phyloP scores from a whole-genome alignment of 2,329 filamentous ascomycete species.

The Claviceps sp. region DNA sequence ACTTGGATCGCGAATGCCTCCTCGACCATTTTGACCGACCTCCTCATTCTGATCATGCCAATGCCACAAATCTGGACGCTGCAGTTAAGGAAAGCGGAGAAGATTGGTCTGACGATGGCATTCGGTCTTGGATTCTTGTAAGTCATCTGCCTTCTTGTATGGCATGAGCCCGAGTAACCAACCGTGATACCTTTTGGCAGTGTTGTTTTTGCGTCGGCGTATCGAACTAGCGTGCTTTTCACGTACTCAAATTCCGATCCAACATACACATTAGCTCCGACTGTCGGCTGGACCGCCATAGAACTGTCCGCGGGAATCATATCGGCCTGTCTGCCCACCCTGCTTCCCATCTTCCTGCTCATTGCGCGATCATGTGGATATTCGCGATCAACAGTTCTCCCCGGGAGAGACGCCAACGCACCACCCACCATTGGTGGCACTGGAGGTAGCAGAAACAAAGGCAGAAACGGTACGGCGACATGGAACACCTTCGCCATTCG shows the following conservation, averaged over 20 bases:
- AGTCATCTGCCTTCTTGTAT: slow-evolving; percentile 6
- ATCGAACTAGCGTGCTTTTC: slow-evolving; percentile 34
- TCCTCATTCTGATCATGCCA: slow-evolving; percentile 31
- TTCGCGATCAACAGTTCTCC: slow-evolving; percentile 15
- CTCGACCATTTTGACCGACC: slow-evolving; percentile 32
- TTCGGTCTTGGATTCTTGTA: slow-evolving; percentile 33
- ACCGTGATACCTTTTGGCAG: slow-evolving; percentile 11
- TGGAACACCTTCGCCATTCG: slow-evolving; percentile 8
- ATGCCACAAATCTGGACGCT: slow-evolving; percentile 32
- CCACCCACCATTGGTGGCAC: slow-evolving; percentile 12
- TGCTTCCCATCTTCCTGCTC: slow-evolving; percentile 29
- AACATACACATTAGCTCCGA: slow-evolving; percentile 31
- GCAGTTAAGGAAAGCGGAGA: slow-evolving; percentile 26
- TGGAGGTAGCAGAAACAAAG: slow-evolving; percentile 1
- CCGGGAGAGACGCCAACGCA: slow-evolving; percentile 13
- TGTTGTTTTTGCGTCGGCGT: slow-evolving; percentile 34
- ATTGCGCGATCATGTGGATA: slow-evolving; percentile 27
- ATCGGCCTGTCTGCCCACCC: slow-evolving; percentile 38
- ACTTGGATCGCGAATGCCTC: slow-evolving; percentile 37
- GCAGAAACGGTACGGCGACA: slow-evolving; percentile 9
- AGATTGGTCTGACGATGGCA: slow-evolving; percentile 29
- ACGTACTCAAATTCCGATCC: slow-evolving; percentile 26
- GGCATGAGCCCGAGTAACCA: not conserved
- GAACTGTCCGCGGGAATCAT: slow-evolving; percentile 37
- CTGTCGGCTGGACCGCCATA: slow-evolving; percentile 33